phyloP scores from a whole-genome alignment of 257 asterid species.

The Gentiana dahurica region DNA sequence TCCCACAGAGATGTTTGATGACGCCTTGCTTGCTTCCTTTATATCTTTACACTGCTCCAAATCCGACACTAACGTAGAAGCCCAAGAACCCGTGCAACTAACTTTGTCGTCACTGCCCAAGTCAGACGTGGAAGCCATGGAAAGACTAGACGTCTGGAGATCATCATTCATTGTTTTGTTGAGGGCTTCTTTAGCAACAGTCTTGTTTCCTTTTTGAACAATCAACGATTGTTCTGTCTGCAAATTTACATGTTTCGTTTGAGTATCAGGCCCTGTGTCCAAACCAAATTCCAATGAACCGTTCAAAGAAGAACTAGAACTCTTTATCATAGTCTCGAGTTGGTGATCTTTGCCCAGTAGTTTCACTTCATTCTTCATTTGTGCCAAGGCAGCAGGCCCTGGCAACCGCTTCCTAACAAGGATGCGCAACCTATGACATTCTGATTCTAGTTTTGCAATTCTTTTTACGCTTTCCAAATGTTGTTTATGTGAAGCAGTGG shows the following conservation, averaged over 20 bases:
- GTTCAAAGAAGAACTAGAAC: conserved; percentile 24
- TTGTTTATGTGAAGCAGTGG: conserved; percentile 50
- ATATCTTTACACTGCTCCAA: conserved; percentile 45
- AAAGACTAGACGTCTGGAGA: conserved; percentile 18
- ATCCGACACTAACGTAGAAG: conserved; percentile 55
- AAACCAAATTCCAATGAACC: conserved; percentile 26
- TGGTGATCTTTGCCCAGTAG: conserved; percentile 34
- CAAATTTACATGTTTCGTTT: conserved; percentile 23
- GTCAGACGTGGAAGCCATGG: conserved; percentile 43
- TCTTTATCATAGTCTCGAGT: conserved; percentile 35
- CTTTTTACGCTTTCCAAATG: conserved; percentile 50
- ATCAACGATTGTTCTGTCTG: conserved; percentile 38
- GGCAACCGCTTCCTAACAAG: conserved; percentile 67
- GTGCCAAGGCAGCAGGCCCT: conserved; percentile 59
- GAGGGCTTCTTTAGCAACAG: conserved; percentile 37
- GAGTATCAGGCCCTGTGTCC: conserved; percentile 26
- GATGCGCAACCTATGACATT: conserved; percentile 65
- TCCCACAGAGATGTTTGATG: conserved; percentile 28
- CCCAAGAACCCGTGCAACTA: conserved; percentile 58
- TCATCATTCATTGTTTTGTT: conserved; percentile 23
- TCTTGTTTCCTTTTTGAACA: conserved; percentile 56
- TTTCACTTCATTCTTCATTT: conserved; percentile 65
- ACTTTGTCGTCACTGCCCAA: conserved; percentile 59
- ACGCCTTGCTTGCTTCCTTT: conserved; percentile 25
- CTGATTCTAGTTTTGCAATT: conserved; percentile 54